phyloP scores from a whole-genome alignment of 805 yeast genomes.

The Yamadazyma olivae region DNA sequence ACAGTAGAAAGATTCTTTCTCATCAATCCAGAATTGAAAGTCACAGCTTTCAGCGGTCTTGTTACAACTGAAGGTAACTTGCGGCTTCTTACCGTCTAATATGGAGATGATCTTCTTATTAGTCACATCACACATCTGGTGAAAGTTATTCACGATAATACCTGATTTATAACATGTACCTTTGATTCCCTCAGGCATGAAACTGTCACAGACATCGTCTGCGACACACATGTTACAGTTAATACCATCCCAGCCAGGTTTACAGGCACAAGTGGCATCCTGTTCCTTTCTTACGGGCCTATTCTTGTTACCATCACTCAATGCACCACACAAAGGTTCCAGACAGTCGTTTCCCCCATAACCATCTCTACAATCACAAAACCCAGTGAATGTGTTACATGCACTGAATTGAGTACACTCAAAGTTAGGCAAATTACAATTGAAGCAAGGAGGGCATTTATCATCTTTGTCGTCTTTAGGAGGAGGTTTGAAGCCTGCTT shows the following conservation, averaged over 20 bases:
- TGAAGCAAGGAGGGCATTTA: conserved; percentile 85
- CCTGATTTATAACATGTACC: conserved; percentile 93
- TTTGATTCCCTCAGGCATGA: conserved; percentile 79
- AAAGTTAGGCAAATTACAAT: conserved; percentile 88
- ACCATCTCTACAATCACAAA: conserved; percentile 89
- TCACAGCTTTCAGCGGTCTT: conserved; percentile 63
- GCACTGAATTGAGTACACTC: conserved; percentile 84
- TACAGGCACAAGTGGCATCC: conserved; percentile 64
- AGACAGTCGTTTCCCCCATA: conserved; percentile 94
- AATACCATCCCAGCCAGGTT: conserved; percentile 89
- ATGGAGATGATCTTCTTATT: conserved; percentile 80
- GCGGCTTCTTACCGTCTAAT: conserved; percentile 78
- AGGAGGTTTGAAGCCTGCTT: conserved; percentile 6
- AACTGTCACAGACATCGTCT: conserved; percentile 76
- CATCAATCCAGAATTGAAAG: conserved; percentile 95
- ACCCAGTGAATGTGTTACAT: conserved; percentile 87
- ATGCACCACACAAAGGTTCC: conserved; percentile 81
- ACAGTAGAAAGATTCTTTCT: conserved; percentile 87
- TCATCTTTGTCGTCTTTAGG: conserved; percentile 32
- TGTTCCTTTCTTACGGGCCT: conserved; percentile 60
- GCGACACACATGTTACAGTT: conserved; percentile 83
- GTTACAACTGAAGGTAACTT: conserved; percentile 89
- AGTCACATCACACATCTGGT: conserved; percentile 94
- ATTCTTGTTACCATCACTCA: conserved; percentile 55
- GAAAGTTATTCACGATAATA: conserved; percentile 70